These are phyloP conservation scores for Aspergillus sp. DNA, from an alignment of 2,329 filamentous ascomycete species.

Conservation along the genomic window DNA sequence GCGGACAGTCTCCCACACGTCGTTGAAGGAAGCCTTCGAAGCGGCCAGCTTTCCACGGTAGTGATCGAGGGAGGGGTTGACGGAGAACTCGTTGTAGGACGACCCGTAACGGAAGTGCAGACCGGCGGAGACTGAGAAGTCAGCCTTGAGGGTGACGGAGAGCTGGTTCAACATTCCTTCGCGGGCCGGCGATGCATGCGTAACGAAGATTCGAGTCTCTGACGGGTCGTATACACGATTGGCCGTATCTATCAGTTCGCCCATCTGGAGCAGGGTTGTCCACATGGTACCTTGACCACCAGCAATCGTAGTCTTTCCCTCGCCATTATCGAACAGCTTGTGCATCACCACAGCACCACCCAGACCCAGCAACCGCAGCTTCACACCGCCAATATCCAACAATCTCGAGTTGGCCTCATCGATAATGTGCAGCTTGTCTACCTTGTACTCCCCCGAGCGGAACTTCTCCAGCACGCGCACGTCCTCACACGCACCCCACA, in stretches of 20 bases:
- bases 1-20: conserved; percentile 99
- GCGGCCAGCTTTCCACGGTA: conserved; percentile 97
- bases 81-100: conserved; percentile 99
- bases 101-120: conserved; percentile 98
- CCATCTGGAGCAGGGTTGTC: conserved; percentile 97
- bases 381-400: conserved; percentile 89
- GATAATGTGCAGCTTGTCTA: conserved; percentile 94
- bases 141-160: conserved; percentile 92
- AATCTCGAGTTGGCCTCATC: conserved; percentile 96
- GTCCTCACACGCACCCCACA: conserved; percentile 98
- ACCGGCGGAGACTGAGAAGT: conserved; percentile 95
- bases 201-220: conserved; percentile 93
- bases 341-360: conserved; percentile 98
- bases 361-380: conserved; percentile 85
- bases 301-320: conserved; percentile 94
- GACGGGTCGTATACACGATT: conserved; percentile 98
- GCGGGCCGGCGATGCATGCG: conserved; percentile 90
- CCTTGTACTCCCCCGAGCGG: conserved; percentile 94
- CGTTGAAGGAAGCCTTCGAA: conserved; percentile 96
- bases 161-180: conserved; percentile 97
- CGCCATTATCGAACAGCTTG: conserved; percentile 98
- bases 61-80: conserved; percentile 95
- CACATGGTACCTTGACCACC: conserved; percentile 99
- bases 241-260: conserved; percentile 92
- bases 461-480: conserved; percentile 97